These are phyloP conservation scores for Pelomyxa schiedti DNA, from an alignment of 78 protist genomes.

Conservation along the genomic window DNA sequence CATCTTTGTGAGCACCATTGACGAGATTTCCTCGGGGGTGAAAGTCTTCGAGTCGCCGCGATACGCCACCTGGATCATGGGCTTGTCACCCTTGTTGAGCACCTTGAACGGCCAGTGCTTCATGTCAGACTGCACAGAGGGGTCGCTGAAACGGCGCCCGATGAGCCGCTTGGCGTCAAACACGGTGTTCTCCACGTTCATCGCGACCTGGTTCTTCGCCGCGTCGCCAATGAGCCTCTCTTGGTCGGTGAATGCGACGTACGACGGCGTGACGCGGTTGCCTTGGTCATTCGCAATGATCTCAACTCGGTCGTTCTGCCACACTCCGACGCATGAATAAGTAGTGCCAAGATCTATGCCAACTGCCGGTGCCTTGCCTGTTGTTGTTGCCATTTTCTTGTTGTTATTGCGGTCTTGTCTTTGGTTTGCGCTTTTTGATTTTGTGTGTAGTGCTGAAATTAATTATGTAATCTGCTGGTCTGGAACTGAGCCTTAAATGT, in stretches of 20 bases:
- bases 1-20: conserved; percentile 89
- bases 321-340: conserved; percentile 58
- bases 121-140: conserved; percentile 71
- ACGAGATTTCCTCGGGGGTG: conserved; percentile 92
- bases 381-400: no score
- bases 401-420: no score
- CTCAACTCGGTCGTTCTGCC: conserved; percentile 25
- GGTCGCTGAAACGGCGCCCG: conserved; percentile 16
- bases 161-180: conserved; percentile 59
- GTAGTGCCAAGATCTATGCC: conserved; percentile 72
- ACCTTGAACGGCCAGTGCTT: conserved; percentile 79
- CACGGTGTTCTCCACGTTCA: conserved; percentile 61
- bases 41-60: conserved; percentile 70
- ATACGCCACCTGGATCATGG: conserved; percentile 62
- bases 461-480: no score
- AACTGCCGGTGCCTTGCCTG: no score
- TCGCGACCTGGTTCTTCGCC: conserved; percentile 55
- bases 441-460: no score
- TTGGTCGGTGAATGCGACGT: conserved; percentile 60
- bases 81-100: conserved; percentile 60
- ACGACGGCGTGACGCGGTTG: conserved; percentile 74
- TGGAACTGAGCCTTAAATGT: no score
- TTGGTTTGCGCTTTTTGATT: no score
- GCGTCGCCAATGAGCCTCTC: conserved; percentile 46
- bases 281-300: conserved; percentile 83